Conservation (phyloP, 176 grass and related monocot genomes). For the Neostapfia colusana region DNA sequence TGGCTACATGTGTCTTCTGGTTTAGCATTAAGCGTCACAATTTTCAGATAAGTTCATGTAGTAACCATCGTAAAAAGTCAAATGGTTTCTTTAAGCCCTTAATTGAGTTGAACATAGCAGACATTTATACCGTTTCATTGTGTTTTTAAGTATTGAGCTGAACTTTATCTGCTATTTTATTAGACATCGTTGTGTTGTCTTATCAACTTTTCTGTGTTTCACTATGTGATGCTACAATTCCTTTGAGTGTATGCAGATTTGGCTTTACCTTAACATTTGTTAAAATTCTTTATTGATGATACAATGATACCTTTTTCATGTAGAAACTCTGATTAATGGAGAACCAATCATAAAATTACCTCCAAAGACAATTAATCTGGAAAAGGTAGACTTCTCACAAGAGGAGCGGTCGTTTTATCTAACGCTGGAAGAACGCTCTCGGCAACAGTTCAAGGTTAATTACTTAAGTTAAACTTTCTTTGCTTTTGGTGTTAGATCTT, state of each 20-base stretch:
- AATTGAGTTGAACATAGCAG: constrained; percentile 1
- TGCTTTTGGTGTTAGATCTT: constrained; percentile 10
- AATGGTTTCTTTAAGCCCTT: not conserved
- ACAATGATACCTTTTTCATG: constrained; percentile 28
- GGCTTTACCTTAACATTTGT: constrained; percentile 14
- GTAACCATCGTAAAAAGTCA: not conserved
- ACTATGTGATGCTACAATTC: not conserved
- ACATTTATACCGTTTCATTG: constrained; percentile 15
- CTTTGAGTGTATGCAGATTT: constrained; percentile 9
- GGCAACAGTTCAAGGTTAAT: constrained; percentile 93
- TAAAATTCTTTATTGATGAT: constrained; percentile 33
- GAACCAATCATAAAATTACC: constrained; percentile 93
- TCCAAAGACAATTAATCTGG: constrained; percentile 74
- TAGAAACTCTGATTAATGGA: constrained; percentile 86
- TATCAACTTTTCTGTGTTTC: constrained; percentile 16
- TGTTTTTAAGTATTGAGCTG: constrained; percentile 12
- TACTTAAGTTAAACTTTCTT: constrained; percentile 7
- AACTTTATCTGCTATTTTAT: constrained; percentile 25
- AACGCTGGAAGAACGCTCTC: constrained; percentile 82
- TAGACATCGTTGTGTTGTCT: not conserved
- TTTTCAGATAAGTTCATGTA: constrained; percentile 9
- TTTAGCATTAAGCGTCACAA: not conserved
- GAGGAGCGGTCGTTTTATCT: constrained; percentile 94
- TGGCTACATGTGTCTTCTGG: constrained; percentile 9
- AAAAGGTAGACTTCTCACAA: constrained; percentile 76